Evolutionary conservation across 352 stramenopile species (phyloP).

Genomic region (Peronospora destructor): DNA sequence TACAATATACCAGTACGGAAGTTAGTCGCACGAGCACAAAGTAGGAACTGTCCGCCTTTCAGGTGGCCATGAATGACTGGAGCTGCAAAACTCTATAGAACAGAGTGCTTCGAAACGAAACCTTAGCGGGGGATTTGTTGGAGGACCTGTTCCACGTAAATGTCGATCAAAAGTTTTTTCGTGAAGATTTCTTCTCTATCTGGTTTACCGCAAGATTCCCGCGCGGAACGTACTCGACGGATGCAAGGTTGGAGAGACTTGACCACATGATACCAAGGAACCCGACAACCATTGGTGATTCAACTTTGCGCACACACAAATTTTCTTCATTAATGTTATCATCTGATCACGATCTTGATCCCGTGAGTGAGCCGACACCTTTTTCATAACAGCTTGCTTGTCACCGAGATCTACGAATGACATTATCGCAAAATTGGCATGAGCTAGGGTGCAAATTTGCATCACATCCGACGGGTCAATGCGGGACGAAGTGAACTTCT

Average conservation of each 20-base stretch:
- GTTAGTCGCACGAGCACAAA: neutral
- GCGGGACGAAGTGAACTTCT: slow-evolving; percentile 26
- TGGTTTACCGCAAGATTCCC: slow-evolving; percentile 29
- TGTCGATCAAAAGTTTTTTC: slow-evolving; percentile 12
- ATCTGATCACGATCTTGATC: slow-evolving; percentile 26
- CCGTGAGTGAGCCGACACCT: slow-evolving; percentile 22
- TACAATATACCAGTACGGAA: neutral
- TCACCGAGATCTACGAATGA: slow-evolving; percentile 32
- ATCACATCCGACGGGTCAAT: slow-evolving; percentile 36
- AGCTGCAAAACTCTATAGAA: slow-evolving; percentile 54
- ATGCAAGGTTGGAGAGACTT: slow-evolving; percentile 43
- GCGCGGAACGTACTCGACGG: slow-evolving; percentile 48
- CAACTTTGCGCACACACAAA: slow-evolving; percentile 49
- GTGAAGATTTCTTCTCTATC: slow-evolving; percentile 34
- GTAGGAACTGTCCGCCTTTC: too few species aligned
- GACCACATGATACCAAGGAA: slow-evolving; percentile 62
- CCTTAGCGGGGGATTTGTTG: slow-evolving; percentile 29
- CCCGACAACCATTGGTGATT: slow-evolving; percentile 45
- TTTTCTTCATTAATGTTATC: slow-evolving; percentile 58
- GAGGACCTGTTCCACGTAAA: slow-evolving; percentile 33
- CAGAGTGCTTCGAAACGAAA: slow-evolving; percentile 45
- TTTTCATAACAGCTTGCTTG: slow-evolving; percentile 38
- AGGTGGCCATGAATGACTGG: slow-evolving; percentile 53
- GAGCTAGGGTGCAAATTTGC: slow-evolving; percentile 30
- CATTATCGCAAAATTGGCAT: slow-evolving; percentile 32